Evolutionary conservation across 2,329 filamentous ascomycete genomes (phyloP).

Genomic region (Ophiostoma tasmaniense): DNA sequence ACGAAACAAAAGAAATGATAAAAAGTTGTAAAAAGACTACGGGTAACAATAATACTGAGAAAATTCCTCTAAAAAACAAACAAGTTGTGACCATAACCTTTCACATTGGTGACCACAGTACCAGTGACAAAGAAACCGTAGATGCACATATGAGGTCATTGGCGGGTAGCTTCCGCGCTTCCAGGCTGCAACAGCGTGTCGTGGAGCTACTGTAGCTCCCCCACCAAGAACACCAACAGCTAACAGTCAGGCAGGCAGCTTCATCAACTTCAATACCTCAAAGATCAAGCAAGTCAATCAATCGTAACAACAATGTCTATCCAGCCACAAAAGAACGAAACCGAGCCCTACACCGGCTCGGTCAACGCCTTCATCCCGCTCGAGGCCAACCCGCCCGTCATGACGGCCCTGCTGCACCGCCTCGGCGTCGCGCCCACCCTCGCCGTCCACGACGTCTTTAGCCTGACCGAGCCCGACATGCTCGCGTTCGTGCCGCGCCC

Average conservation of each 20-base stretch:
- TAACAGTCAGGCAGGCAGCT: no score
- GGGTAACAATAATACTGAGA: not conserved
- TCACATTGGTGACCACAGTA: no score
- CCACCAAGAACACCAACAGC: not conserved
- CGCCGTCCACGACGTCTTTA: conserved; percentile 84
- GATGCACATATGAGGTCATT: not conserved
- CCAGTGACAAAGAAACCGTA: not conserved
- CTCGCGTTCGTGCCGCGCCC: conserved; percentile 83
- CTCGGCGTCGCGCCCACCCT: conserved; percentile 75
- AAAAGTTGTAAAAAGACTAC: not conserved
- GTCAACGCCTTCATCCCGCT: conserved; percentile 46
- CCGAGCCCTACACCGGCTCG: not conserved
- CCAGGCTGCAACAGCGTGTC: not conserved
- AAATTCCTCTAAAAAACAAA: not conserved
- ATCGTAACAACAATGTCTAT: no score
- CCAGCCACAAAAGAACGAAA: not conserved
- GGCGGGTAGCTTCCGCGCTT: not conserved
- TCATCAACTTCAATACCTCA: no score
- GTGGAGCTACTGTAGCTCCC: not conserved
- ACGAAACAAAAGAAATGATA: no score
- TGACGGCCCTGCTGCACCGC: conserved; percentile 72
- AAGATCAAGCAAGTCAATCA: no score
- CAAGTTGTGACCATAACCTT: not conserved
- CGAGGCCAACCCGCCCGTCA: conserved; percentile 77
- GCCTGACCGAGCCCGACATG: conserved; percentile 74